phyloP scores from a whole-genome alignment of 352 stramenopile species.

The Phytopythium vexans region DNA sequence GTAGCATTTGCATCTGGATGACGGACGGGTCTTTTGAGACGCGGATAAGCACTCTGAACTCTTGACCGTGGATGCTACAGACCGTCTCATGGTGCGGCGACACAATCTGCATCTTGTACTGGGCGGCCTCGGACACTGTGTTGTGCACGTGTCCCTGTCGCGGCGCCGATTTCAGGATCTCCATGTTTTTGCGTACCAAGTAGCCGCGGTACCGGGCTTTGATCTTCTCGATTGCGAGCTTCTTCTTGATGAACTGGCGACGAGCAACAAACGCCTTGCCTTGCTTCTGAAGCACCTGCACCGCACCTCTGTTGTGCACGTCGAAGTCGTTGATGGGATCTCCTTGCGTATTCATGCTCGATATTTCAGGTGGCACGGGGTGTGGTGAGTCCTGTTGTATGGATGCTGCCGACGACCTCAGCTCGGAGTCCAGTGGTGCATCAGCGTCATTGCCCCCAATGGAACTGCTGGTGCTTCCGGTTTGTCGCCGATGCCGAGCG shows the following conservation, averaged over 20 bases:
- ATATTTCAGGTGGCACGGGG: no score
- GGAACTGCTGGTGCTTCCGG: constrained; percentile 3
- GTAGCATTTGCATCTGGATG: constrained; percentile 22
- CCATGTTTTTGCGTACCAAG: constrained; percentile 35
- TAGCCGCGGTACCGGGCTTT: constrained; percentile 40
- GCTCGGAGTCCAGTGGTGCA: no score
- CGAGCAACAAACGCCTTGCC: constrained; percentile 28
- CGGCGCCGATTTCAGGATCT: constrained; percentile 8
- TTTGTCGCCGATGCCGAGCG: not conserved
- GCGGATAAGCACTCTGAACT: constrained; percentile 23
- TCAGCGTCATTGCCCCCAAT: no score
- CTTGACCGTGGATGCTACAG: constrained; percentile 11
- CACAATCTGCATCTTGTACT: constrained; percentile 42
- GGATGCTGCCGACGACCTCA: no score
- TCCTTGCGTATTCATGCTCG: no score
- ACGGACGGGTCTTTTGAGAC: constrained; percentile 31
- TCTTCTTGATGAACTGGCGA: constrained; percentile 30
- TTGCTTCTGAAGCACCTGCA: constrained; percentile 26
- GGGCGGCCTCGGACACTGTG: constrained; percentile 22
- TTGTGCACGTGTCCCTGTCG: not conserved
- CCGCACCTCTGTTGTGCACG: constrained; percentile 2
- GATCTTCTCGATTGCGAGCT: constrained; percentile 33
- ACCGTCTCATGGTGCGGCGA: constrained; percentile 16
- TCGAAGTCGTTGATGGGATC: not conserved
- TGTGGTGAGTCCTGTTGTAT: no score